Evolutionary conservation across 2,329 filamentous ascomycete genomes (phyloP).

Genomic region (Diaporthe capsici): DNA sequence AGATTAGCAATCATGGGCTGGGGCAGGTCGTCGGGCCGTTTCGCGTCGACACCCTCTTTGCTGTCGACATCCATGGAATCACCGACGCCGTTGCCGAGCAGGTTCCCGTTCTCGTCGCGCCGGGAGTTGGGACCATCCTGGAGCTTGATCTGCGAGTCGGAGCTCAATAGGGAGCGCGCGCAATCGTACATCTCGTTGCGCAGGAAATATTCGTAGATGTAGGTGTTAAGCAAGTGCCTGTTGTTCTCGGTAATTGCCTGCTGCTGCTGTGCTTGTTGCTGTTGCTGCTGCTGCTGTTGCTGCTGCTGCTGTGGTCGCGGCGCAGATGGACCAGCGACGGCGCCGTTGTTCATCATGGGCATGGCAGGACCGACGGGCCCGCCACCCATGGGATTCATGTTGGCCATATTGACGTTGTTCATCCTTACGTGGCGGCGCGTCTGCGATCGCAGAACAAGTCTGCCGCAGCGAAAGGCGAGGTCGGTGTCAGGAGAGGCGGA

Average conservation of each 20-base stretch:
- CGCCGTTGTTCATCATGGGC: conserved; percentile 77
- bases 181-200: conserved; percentile 87
- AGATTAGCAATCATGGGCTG: conserved; percentile 77
- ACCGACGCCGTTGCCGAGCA: conserved; percentile 76
- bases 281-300: conserved; percentile 57
- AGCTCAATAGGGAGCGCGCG: conserved; percentile 79
- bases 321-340: conserved; percentile 51
- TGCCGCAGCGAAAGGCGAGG: conserved; percentile 47
- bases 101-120: conserved; percentile 76
- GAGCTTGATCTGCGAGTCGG: conserved; percentile 76
- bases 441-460: conserved; percentile 56
- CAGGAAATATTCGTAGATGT: conserved; percentile 93
- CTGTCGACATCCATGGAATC: conserved; percentile 86
- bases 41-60: conserved; percentile 82
- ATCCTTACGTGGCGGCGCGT: conserved; percentile 54
- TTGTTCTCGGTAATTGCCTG: conserved; percentile 61
- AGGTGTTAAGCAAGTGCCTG: conserved; percentile 80
- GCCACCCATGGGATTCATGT: conserved; percentile 76
- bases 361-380: conserved; percentile 75
- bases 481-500: conserved; percentile 36
- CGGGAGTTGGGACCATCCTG: conserved; percentile 80
- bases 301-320: conserved; percentile 55
- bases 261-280: conserved; percentile 56
- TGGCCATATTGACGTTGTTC: conserved; percentile 78
- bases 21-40: conserved; percentile 85